phyloP scores from a whole-genome alignment of 495 filamentous ascomycete genomes.

The Aspergillus ostianus region DNA sequence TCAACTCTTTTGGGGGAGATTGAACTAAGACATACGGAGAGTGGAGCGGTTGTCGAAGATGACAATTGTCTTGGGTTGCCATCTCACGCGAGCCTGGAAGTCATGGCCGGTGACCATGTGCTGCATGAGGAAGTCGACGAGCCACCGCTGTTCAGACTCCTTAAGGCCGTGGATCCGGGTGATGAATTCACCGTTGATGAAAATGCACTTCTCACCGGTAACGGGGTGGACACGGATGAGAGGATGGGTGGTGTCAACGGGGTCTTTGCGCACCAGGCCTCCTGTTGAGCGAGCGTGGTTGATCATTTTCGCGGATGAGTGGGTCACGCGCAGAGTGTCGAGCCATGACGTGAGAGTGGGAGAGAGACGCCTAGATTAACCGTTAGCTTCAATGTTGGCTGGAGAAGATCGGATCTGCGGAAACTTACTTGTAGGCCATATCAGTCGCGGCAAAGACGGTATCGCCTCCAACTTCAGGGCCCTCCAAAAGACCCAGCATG shows the following conservation, averaged over 20 bases:
- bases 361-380: constrained; percentile 50
- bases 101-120: constrained; percentile 80
- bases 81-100: constrained; percentile 85
- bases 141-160: constrained; percentile 53
- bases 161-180: constrained; percentile 72
- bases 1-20: background rate
- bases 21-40: constrained; percentile 43
- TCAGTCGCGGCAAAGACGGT: constrained; percentile 77
- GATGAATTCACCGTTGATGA: constrained; percentile 78
- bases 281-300: constrained; percentile 59
- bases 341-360: constrained; percentile 68
- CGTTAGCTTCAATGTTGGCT: constrained; percentile 1
- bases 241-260: constrained; percentile 68
- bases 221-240: constrained; percentile 73
- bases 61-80: constrained; percentile 79
- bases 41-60: constrained; percentile 75
- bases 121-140: constrained; percentile 86
- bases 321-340: constrained; percentile 67
- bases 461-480: constrained; percentile 66
- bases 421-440: constrained; percentile 62
- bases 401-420: background rate
- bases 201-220: constrained; percentile 77
- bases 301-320: constrained; percentile 75
- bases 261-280: constrained; percentile 66
- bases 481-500: constrained; percentile 56